Evolutionary conservation across 306 rosid genomes (phyloP), one percentile per base, ranked within the genome.

Genomic region (Sechiopsis laciniata): DNA sequence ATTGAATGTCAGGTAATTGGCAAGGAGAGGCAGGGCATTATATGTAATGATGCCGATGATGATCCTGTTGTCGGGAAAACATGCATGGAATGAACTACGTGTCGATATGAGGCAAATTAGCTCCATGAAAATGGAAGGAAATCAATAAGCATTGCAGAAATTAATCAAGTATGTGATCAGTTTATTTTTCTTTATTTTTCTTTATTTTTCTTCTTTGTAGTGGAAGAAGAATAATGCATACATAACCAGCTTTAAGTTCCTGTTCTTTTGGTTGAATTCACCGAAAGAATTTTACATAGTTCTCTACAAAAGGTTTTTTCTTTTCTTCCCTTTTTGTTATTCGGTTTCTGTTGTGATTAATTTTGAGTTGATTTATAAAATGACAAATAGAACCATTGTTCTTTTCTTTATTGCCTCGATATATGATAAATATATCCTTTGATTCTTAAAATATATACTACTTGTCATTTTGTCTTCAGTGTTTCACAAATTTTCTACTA

Each of bases 61-160:
- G 57, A 50, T 69, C 54, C 73, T 69, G 56, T 50, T 69, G 73
- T 69, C 58, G 73, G 58, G 40, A 32, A 64, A 68, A 48, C 58
- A 46, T 69, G 58, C 73, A 69, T 48, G 73, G 58, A 46, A 50
- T 1, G 42, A 69, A 50, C 20, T 69, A 69, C 73, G 73, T 69
- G 73, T 68, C 58, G 58, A 69, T 69, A 48, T 45, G 37, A 22
- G 57, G 58, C 42, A 50, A 67, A 69, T 50, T 69, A 69, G 40
- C 58, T 69, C 32, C 73, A 48, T 13, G 20, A 17, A 22, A 48
- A 68, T 68, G 19, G 73, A 20, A 2, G 46, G 57, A 46, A 58
- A 46, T 14, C 15, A 57, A 21, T 6, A 50, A 50, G 58, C 45
- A 14, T 66, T 11, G 21, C 73, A 48, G 58, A 69, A 48, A 48